Evolutionary conservation across 306 rosid genomes (phyloP), one percentile per base, ranked within the genome.

Genomic region (Citrullus mucosospermus): DNA sequence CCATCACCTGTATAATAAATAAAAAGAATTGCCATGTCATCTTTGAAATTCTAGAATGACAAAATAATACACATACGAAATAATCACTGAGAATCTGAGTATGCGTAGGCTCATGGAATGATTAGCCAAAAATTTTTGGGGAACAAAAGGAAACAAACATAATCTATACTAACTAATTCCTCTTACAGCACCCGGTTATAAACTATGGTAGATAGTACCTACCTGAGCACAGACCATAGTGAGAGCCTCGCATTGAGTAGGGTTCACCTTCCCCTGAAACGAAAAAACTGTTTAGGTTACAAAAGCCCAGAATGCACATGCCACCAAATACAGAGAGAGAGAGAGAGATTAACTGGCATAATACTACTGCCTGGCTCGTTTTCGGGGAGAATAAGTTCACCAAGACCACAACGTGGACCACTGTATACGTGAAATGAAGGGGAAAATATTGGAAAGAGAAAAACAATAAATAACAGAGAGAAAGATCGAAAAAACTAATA

Each of bases 151-250:
- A 28, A 48, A 16, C 60, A 20, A 50, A 50, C 77, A 50, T 30
- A 50, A 72, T 30, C 60, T 72, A 50, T 28, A 28, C 1, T 25
- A 50, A 28, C 4, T 7, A 50, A 51, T 50, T 32, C 22, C 77
- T 25, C 60, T 50, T 72, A 7, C 75, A 67, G 41, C 61, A 76
- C 68, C 76, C 57, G 54, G 16, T 62, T 65, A 68, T 20, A 20
- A 73, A 68, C 80, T 28, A 63, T 10, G 68, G 51, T 15, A 2
- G 18, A 60, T 44, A 3, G 1, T 13, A 79, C 78, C 80, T 87
- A 96, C 99, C 96, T 91, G 99, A 61, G 99, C 99, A 85, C 99
- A 96, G 81, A 96, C 98, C 98, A 96, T 96, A 10, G 99, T 96
- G 85, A 96, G 80, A 85, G 99, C 99, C 90, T 96, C 99, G 75